Conservation (phyloP, 768 basidiomycete genomes). For the Lactarius sp. region DNA sequence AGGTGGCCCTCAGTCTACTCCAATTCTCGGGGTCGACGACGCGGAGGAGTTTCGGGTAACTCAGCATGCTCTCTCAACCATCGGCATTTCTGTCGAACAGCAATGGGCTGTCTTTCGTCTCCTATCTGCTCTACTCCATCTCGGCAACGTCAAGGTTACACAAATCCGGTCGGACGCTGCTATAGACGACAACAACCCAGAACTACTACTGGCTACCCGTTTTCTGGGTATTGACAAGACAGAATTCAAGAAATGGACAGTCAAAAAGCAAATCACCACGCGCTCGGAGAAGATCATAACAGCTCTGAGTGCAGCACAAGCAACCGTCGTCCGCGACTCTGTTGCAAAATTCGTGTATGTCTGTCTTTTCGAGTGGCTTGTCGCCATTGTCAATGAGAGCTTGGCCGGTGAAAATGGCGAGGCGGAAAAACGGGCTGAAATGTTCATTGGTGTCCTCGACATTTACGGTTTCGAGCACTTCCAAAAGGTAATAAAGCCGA, state of each 20-base stretch:
- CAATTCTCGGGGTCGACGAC: slow-evolving; percentile 92
- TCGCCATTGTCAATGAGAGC: slow-evolving; percentile 95
- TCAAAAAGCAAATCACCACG: slow-evolving; percentile 96
- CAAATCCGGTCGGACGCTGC: slow-evolving; percentile 75
- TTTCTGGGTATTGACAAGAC: slow-evolving; percentile 85
- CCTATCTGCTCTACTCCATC: slow-evolving; percentile 87
- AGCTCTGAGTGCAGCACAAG: slow-evolving; percentile 77
- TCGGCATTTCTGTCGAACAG: slow-evolving; percentile 95
- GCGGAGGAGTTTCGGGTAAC: slow-evolving; percentile 92
- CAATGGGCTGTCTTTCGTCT: slow-evolving; percentile 98
- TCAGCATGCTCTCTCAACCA: slow-evolving; percentile 91
- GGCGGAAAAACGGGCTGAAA: slow-evolving; percentile 84
- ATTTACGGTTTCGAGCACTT: slow-evolving; percentile 98
- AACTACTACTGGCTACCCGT: slow-evolving; percentile 74
- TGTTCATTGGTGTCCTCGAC: slow-evolving; percentile 99
- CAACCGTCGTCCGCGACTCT: slow-evolving; percentile 90
- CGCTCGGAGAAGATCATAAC: slow-evolving; percentile 95
- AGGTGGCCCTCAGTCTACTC: slow-evolving; percentile 82
- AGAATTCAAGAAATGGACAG: slow-evolving; percentile 98
- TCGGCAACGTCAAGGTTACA: slow-evolving; percentile 95
- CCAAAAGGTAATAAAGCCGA: slow-evolving; percentile 62
- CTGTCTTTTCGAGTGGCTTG: slow-evolving; percentile 97
- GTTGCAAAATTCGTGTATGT: slow-evolving; percentile 99
- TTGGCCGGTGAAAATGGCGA: slow-evolving; percentile 93
- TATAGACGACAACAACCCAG: slow-evolving; percentile 78